Evolutionary conservation across 331 rosid genomes (phyloP).

Genomic region (Cydonia oblonga): DNA sequence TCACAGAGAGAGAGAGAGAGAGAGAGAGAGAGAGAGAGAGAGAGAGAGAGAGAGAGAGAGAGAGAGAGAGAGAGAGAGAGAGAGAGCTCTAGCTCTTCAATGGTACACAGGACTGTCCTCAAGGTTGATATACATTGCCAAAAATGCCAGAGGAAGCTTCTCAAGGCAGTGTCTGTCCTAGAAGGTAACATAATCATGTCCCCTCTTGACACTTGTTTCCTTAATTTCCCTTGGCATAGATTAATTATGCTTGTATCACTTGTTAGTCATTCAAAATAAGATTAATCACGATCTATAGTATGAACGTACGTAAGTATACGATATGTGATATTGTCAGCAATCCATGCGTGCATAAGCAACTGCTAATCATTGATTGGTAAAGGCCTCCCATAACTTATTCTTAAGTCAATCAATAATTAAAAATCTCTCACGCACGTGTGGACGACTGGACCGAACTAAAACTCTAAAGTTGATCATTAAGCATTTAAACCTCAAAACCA

Average conservation of each 20-base stretch:
- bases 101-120: conserved; percentile 45
- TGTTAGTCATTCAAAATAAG: too few relatives aligned
- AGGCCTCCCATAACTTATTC: neutral
- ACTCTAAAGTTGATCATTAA: neutral
- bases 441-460: neutral
- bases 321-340: neutral
- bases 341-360: neutral
- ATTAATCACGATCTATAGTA: too few relatives aligned
- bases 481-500: neutral
- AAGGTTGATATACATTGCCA: conserved; percentile 39
- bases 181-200: conserved; percentile 19
- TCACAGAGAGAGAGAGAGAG: too few relatives aligned
- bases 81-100: neutral
- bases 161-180: conserved; percentile 41
- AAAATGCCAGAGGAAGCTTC: conserved; percentile 46
- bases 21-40: too few relatives aligned
- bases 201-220: neutral
- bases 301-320: neutral
- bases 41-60: too few relatives aligned
- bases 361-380: neutral
- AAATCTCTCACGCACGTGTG: neutral
- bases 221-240: neutral
- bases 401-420: neutral
- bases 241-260: neutral
- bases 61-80: neutral